A percentile compares a stretch with the other conserved stretches of the same genome.
phyloP scores from a whole-genome alignment of 2,329 filamentous ascomycete genomes.

The Aschersonia sp. region DNA sequence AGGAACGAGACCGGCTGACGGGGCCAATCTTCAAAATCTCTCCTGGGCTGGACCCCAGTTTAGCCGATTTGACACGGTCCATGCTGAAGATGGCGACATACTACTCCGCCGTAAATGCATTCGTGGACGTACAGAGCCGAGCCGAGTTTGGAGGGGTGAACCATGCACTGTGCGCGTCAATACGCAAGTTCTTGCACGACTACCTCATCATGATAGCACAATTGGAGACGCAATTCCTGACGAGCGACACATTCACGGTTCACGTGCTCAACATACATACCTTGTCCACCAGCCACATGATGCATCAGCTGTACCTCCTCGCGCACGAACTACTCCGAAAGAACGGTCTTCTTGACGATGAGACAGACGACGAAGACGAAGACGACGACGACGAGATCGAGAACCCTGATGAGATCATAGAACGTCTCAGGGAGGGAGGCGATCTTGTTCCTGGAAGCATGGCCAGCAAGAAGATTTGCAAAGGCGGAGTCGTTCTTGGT shows the following conservation, averaged over 20 bases:
- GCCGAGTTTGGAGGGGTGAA: constrained; percentile 91
- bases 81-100: constrained; percentile 94
- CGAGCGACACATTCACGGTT: constrained; percentile 76
- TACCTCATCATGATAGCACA: constrained; percentile 89
- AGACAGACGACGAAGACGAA: constrained; percentile 43
- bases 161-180: constrained; percentile 88
- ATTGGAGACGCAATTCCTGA: constrained; percentile 83
- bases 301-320: constrained; percentile 77
- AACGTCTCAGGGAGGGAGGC: constrained; percentile 75
- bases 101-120: constrained; percentile 80
- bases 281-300: constrained; percentile 78
- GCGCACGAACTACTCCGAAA: constrained; percentile 77
- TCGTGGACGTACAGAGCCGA: constrained; percentile 85
- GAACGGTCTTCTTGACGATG: constrained; percentile 73
- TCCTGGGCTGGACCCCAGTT: constrained; percentile 74
- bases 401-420: constrained; percentile 81
- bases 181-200: constrained; percentile 81
- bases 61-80: constrained; percentile 72
- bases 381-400: constrained; percentile 59
- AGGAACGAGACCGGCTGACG: constrained; percentile 74
- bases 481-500: constrained; percentile 88
- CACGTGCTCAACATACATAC: constrained; percentile 89
- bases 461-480: constrained; percentile 81
- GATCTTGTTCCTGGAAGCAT: constrained; percentile 67
- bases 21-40: constrained; percentile 71